Evolutionary conservation across 805 yeast species (phyloP), one percentile per base, ranked within the genome.

Genomic region (Yarrowia hollandica): DNA sequence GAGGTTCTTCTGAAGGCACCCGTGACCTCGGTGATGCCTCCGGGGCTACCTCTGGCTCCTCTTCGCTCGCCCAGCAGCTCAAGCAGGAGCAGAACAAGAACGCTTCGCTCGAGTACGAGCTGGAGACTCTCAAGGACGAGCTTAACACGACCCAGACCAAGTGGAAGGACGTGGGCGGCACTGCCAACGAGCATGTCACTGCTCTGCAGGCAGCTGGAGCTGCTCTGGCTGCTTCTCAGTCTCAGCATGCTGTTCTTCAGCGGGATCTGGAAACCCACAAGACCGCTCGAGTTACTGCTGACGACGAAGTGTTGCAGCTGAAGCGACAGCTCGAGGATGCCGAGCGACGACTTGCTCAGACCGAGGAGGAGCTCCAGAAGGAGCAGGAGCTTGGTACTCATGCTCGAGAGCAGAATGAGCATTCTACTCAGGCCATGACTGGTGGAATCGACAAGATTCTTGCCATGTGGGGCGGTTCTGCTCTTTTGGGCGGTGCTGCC

Each of bases 211-310:
- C 70, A 19, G 64, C 67, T 0, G 62, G 63, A 2, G 63, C 63
- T n/a, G 68, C 70, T 7, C 57, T 66, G 10, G 57, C 62, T 15
- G 64, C 68, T 4, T 60, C 69, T 14, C 66, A 66, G 55, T 12
- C 59, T 5, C 61, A 61, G 35, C 54, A 59, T 10, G 46, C 52
- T 21, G 63, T 60, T 16, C 46, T 64, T 15, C 26, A 60, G 12
- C 23, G 48, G 12, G 64, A 64, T 50, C 33, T 66, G 15, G 64
- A 62, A 12, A 61, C 57, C 10, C 64, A 62, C n/a, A 62, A 64
- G 30, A 30, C 35, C 11, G 59, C 62, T 28, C 62, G 64, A 16
- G 31, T 28, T 15, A 42, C 48, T 19, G 60, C 68, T 8, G 54
- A 60, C 41, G 42, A 50, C 26, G 60, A 65, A 23, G 44, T 64